Conservation (phyloP, 257 asterid genomes). For the Leonotis leonurus region DNA sequence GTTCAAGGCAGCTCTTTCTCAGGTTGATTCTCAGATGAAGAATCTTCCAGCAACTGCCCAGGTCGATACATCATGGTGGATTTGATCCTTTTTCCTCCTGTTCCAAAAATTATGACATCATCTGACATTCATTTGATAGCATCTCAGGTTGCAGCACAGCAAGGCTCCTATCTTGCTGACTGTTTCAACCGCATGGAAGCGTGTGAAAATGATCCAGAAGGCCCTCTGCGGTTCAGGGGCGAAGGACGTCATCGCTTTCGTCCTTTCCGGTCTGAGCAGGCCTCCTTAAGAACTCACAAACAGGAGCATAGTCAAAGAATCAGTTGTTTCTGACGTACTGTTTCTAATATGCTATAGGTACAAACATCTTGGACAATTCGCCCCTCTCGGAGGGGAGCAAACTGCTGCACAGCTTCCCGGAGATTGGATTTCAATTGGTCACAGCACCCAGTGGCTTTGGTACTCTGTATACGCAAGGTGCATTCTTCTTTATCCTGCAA, state of each 20-base stretch:
- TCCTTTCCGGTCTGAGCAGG: constrained; percentile 69
- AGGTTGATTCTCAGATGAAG: constrained; percentile 89
- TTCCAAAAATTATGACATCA: not conserved
- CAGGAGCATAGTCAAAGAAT: too few species aligned
- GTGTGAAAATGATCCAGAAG: constrained; percentile 79
- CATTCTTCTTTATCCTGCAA: not conserved
- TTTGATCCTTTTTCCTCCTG: not conserved
- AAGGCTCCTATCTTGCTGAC: constrained; percentile 88
- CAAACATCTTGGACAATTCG: constrained; percentile 94
- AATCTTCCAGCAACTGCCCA: constrained; percentile 98
- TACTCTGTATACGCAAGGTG: constrained; percentile 94
- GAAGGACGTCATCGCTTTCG: constrained; percentile 93
- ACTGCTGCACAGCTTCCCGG: constrained; percentile 98
- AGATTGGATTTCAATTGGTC: constrained; percentile 97
- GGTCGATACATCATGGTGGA: constrained; percentile 32
- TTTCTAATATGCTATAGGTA: constrained; percentile 40
- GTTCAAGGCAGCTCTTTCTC: constrained; percentile 74
- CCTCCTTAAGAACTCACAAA: not conserved
- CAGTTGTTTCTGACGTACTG: too few species aligned
- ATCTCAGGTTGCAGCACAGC: constrained; percentile 90
- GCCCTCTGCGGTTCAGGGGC: constrained; percentile 90
- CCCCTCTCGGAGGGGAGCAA: constrained; percentile 96
- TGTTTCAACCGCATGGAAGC: constrained; percentile 92
- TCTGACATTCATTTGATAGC: constrained; percentile 13
- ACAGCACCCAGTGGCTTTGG: constrained; percentile 96